Evolutionary conservation across 2,329 filamentous ascomycete species (phyloP).

Genomic region (Penicillium sp.): DNA sequence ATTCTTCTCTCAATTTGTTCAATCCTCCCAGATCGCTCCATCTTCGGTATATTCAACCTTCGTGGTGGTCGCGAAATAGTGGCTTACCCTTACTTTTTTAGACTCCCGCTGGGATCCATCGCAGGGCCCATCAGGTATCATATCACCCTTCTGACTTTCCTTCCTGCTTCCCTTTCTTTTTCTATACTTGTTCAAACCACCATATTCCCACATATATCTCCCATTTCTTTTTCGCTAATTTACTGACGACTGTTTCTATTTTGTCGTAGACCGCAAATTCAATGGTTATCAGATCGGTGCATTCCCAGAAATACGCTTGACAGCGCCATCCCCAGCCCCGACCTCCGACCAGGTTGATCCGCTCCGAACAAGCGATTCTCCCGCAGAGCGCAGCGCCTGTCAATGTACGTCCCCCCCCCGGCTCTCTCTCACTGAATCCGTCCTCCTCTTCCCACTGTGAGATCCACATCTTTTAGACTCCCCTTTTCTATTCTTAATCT

Average conservation of each 20-base stretch:
- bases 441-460: conserved; percentile 26
- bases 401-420: conserved; percentile 20
- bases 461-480: conserved; percentile 27
- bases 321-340: conserved; percentile 35
- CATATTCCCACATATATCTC: neutral
- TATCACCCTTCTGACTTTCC: conserved; percentile 12
- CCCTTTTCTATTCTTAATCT: conserved; percentile 10
- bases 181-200: conserved; percentile 2
- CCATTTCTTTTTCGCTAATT: neutral
- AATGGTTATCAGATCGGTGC: conserved; percentile 20
- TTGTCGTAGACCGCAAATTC: conserved; percentile 7
- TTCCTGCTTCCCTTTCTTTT: neutral
- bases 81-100: conserved; percentile 16
- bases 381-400: conserved; percentile 25
- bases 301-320: conserved; percentile 39
- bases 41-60: neutral
- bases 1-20: conserved; percentile 13
- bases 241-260: neutral
- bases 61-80: conserved; percentile 6
- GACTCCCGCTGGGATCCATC: conserved; percentile 25
- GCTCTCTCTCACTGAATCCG: conserved; percentile 18
- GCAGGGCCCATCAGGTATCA: conserved; percentile 22
- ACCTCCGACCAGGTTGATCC: conserved; percentile 33
- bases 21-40: neutral
- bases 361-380: conserved; percentile 41